phyloP scores from a whole-genome alignment of 495 filamentous ascomycete species.

The Pseudoneurospora amorphoporcata region DNA sequence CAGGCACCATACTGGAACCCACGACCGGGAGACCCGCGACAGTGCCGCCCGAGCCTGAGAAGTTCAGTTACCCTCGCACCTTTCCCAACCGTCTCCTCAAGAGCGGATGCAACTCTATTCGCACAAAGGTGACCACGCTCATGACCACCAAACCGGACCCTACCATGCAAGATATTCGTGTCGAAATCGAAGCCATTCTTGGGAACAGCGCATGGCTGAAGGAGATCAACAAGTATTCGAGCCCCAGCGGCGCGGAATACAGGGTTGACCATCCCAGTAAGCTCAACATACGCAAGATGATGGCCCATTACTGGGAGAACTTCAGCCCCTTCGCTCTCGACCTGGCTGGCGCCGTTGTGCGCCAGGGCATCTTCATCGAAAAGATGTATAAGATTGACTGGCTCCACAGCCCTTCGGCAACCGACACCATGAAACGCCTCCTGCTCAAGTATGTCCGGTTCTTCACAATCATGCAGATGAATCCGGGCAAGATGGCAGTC shows the following conservation, averaged over 20 bases:
- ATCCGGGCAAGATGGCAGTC: conserved; percentile 49
- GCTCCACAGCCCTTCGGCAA: conserved; percentile 57
- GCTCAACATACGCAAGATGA: conserved; percentile 58
- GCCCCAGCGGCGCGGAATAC: conserved; percentile 5
- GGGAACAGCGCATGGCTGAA: conserved; percentile 14
- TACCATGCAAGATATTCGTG: conserved; percentile 34
- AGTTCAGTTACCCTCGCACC: conserved; percentile 24
- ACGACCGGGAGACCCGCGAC: conserved; percentile 24
- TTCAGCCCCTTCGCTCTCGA: conserved; percentile 59
- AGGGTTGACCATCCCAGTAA: conserved; percentile 19
- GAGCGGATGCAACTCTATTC: conserved; percentile 19
- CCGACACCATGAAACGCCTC: conserved; percentile 55
- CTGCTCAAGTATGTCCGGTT: conserved; percentile 62
- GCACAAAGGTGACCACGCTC: conserved; percentile 24
- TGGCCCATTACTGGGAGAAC: conserved; percentile 75
- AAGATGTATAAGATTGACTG: conserved; percentile 77
- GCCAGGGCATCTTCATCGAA: conserved; percentile 68
- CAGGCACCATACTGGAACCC: conserved; percentile 49
- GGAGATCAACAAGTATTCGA: conserved; percentile 14
- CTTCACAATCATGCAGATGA: conserved; percentile 49
- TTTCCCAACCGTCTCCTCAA: conserved; percentile 55
- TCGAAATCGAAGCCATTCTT: conserved; percentile 34
- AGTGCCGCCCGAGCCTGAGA: not conserved
- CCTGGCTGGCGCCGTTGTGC: conserved; percentile 66
- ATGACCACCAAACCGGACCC: conserved; percentile 17